Conservation (phyloP, 179 eudicot species). For the Monotropa hypopitys region DNA sequence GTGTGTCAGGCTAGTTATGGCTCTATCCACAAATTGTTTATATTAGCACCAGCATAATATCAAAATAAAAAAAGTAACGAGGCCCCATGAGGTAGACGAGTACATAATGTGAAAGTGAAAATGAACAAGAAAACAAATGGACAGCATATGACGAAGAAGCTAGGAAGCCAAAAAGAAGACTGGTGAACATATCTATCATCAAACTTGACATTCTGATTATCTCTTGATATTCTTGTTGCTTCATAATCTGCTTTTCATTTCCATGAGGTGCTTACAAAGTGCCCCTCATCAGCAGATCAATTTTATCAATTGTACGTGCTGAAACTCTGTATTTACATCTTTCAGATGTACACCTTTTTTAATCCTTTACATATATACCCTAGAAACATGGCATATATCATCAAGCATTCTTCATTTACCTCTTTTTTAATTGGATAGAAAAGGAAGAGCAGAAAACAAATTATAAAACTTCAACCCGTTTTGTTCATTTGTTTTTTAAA, state of each 20-base stretch:
- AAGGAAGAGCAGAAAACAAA: background rate
- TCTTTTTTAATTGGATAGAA: background rate
- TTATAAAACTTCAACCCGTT: background rate
- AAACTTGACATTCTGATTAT: no score
- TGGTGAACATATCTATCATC: background rate
- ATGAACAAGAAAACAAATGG: background rate
- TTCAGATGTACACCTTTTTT: background rate
- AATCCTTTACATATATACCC: background rate
- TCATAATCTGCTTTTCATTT: background rate
- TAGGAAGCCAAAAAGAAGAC: background rate
- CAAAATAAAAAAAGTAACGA: background rate
- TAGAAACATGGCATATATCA: background rate
- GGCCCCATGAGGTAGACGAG: background rate
- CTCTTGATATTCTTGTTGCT: background rate
- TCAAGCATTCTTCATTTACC: background rate
- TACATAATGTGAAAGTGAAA: background rate
- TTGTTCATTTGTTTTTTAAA: background rate
- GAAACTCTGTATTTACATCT: background rate
- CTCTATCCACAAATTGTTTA: background rate
- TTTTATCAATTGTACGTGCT: background rate
- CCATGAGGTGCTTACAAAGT: background rate
- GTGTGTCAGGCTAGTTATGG: background rate
- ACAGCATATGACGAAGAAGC: background rate
- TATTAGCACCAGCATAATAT: background rate
- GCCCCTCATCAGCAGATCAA: background rate